phyloP scores from a whole-genome alignment of 495 filamentous ascomycete species.

The Pyrenula massariospora region DNA sequence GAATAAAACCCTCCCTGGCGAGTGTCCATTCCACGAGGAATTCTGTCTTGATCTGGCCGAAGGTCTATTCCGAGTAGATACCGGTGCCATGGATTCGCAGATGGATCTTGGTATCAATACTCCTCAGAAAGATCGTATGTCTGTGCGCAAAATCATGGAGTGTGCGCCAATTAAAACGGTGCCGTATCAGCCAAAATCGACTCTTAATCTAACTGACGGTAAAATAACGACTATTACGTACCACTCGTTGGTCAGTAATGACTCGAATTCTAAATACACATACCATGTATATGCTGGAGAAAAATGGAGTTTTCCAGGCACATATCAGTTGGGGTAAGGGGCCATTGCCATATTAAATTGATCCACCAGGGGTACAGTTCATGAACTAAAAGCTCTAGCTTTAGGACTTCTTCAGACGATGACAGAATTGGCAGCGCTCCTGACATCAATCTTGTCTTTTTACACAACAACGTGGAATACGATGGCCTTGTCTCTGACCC shows the following conservation, averaged over 20 bases:
- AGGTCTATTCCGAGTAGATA: not conserved
- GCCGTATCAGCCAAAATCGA: not conserved
- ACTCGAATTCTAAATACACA: not conserved
- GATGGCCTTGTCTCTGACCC: constrained; percentile 12
- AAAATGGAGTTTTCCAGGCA: not conserved
- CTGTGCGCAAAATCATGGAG: not conserved
- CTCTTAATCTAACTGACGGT: not conserved
- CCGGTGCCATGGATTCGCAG: constrained; percentile 16
- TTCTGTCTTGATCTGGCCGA: constrained; percentile 6
- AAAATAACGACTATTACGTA: not conserved
- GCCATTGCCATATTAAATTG: not conserved
- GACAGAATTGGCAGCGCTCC: constrained; percentile 1
- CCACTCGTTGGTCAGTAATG: too few relatives aligned
- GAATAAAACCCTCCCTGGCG: constrained; percentile 4
- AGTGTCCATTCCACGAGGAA: constrained; percentile 15
- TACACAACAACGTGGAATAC: constrained; percentile 12
- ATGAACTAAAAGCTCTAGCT: not conserved
- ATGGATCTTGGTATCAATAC: constrained; percentile 18
- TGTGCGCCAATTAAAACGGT: not conserved
- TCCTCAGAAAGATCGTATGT: constrained; percentile 4
- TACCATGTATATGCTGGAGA: not conserved
- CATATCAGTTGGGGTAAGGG: not conserved
- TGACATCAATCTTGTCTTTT: constrained; percentile 16
- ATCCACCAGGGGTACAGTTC: not conserved
- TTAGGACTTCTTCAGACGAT: too few relatives aligned